Evolutionary conservation across 805 yeast genomes (phyloP).

Genomic region (Ogataea kodamae): DNA sequence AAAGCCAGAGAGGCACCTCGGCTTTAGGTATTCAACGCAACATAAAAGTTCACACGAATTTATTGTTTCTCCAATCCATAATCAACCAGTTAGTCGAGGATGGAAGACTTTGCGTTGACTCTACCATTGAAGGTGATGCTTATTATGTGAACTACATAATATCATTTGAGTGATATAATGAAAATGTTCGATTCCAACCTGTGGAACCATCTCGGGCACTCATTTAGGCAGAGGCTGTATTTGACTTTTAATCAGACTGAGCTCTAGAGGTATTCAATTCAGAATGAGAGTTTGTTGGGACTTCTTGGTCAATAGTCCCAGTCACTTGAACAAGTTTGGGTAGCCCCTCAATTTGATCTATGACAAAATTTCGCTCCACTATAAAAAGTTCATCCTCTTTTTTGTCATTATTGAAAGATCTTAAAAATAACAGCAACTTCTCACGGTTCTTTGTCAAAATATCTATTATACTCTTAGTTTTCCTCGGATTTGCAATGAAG

Average conservation of each 20-base stretch:
- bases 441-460: slow-evolving; percentile 80
- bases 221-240: too few relatives aligned
- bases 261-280: too few relatives aligned
- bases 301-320: slow-evolving; percentile 8
- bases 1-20: slow-evolving; percentile 25
- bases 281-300: neutral
- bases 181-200: too few relatives aligned
- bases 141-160: slow-evolving; percentile 2
- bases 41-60: slow-evolving; percentile 1
- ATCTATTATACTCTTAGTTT: slow-evolving; percentile 74
- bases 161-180: too few relatives aligned
- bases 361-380: slow-evolving; percentile 79
- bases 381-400: slow-evolving; percentile 62
- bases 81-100: slow-evolving; percentile 1
- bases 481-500: slow-evolving; percentile 94
- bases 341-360: slow-evolving; percentile 66
- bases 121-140: slow-evolving; percentile 3
- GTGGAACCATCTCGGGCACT: too few relatives aligned
- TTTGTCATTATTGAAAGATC: slow-evolving; percentile 57
- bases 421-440: slow-evolving; percentile 66
- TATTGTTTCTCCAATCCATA: slow-evolving; percentile 4
- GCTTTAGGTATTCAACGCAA: slow-evolving; percentile 27
- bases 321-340: slow-evolving; percentile 49
- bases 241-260: too few relatives aligned
- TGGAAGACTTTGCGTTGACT: slow-evolving; percentile 4